Percentiles rank a stretch among this genome's conserved stretches.
Evolutionary conservation across 2,329 filamentous ascomycete species (phyloP).

Genomic region (Stagonosporopsis tanaceti): DNA sequence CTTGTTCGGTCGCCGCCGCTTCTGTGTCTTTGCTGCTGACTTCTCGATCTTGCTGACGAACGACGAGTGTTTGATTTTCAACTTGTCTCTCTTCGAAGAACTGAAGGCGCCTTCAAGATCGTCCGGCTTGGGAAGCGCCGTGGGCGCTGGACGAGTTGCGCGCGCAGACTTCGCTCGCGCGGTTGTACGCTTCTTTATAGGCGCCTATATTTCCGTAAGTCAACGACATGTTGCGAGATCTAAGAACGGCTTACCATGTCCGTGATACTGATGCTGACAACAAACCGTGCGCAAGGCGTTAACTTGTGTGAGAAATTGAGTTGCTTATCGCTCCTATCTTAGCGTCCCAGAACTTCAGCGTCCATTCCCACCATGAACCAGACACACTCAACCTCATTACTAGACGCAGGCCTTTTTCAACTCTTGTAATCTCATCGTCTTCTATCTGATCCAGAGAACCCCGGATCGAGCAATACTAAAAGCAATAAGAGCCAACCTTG

Average conservation of each 20-base stretch:
- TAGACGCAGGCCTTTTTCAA: too few species aligned
- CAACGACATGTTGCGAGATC: too few species aligned
- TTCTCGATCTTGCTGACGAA: constrained; percentile 82
- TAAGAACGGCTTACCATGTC: constrained; percentile 2
- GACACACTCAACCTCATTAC: too few species aligned
- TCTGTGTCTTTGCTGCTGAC: constrained; percentile 61
- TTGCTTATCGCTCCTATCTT: constrained; percentile 16
- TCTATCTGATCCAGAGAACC: too few species aligned
- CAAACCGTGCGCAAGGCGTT: neutral
- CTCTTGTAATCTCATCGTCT: too few species aligned
- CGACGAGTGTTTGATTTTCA: constrained; percentile 78
- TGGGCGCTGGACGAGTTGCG: constrained; percentile 29
- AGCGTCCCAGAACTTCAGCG: neutral
- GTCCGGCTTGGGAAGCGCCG: constrained; percentile 40
- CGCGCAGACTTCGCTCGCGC: constrained; percentile 46
- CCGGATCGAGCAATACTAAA: too few species aligned
- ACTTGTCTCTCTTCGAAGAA: constrained; percentile 83
- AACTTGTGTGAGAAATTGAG: constrained; percentile 2
- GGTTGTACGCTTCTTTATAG: constrained; percentile 48
- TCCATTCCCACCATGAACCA: neutral
- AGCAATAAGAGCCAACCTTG: neutral
- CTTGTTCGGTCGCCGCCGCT: constrained; percentile 73
- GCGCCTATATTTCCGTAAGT: constrained; percentile 34
- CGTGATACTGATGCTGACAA: neutral
- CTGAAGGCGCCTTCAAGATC: constrained; percentile 63